phyloP scores from a whole-genome alignment of 495 filamentous ascomycete species.

The Trichoderma asperelloides region DNA sequence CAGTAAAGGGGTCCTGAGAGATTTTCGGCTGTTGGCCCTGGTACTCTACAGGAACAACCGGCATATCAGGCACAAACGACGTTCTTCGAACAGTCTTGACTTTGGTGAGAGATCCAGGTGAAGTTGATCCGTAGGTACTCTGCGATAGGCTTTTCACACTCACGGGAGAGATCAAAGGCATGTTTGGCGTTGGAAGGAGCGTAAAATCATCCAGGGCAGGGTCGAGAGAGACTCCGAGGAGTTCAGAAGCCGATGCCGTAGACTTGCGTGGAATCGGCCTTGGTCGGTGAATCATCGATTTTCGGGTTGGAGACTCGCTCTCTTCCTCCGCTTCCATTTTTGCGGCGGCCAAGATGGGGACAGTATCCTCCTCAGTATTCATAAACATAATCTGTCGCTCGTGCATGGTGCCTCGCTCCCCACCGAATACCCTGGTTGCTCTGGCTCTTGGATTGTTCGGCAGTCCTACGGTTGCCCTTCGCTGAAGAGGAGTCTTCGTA shows the following conservation, averaged over 20 bases:
- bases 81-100: slow-evolving; percentile 21
- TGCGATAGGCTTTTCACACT: not conserved
- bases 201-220: not conserved
- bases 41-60: slow-evolving; percentile 27
- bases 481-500: slow-evolving; percentile 14
- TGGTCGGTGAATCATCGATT: slow-evolving; percentile 41
- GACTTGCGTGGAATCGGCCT: slow-evolving; percentile 41
- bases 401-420: slow-evolving; percentile 22
- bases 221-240: not conserved
- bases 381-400: slow-evolving; percentile 44
- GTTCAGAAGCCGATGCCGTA: not conserved
- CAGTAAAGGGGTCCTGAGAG: not conserved
- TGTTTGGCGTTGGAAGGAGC: not conserved
- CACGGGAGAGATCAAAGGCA: not conserved
- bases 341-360: slow-evolving; percentile 30
- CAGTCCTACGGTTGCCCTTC: slow-evolving; percentile 32
- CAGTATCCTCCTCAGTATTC: slow-evolving; percentile 42
- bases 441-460: slow-evolving; percentile 41
- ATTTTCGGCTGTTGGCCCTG: slow-evolving; percentile 12
- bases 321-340: slow-evolving; percentile 19
- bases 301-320: slow-evolving; percentile 18
- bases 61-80: slow-evolving; percentile 36
- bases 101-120: slow-evolving; percentile 1
- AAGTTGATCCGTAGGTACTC: not conserved
- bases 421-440: slow-evolving; percentile 23